Evolutionary conservation across 352 stramenopile genomes (phyloP).

Genomic region (Phytophthora podocarpi): DNA sequence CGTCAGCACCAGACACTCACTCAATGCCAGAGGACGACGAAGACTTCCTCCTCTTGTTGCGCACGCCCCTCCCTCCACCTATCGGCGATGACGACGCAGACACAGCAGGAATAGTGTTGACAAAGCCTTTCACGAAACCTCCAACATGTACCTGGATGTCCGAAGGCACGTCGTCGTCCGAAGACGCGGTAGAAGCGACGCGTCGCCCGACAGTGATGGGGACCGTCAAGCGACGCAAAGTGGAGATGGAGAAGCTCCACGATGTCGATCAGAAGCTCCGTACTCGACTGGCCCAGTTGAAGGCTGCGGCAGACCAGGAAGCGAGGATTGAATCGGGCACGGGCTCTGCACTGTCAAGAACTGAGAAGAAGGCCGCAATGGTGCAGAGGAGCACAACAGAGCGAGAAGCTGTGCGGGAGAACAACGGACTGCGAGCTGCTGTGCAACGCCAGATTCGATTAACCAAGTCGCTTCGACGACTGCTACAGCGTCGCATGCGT

Average conservation of each 20-base stretch:
- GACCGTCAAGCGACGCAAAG: conserved; percentile 25
- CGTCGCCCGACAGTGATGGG: not conserved
- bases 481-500: conserved; percentile 17
- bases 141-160: too few relatives aligned
- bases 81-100: not conserved
- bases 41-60: not conserved
- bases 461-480: conserved; percentile 12
- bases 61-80: not conserved
- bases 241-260: conserved; percentile 19
- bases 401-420: conserved; percentile 1
- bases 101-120: not conserved
- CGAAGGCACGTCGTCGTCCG: not conserved
- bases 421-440: conserved; percentile 1
- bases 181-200: not conserved
- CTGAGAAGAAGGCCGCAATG: not conserved
- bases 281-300: conserved; percentile 7
- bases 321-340: not conserved
- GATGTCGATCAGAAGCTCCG: conserved; percentile 3
- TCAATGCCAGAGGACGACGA: not conserved
- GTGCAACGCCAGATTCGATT: conserved; percentile 7
- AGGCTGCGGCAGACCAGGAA: conserved; percentile 1
- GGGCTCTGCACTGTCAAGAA: not conserved
- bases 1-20: too few relatives aligned
- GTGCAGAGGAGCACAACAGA: conserved; percentile 3
- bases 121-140: not conserved